Conservation (phyloP, 2,329 filamentous ascomycete genomes). For the Colletotrichum tofieldiae region DNA sequence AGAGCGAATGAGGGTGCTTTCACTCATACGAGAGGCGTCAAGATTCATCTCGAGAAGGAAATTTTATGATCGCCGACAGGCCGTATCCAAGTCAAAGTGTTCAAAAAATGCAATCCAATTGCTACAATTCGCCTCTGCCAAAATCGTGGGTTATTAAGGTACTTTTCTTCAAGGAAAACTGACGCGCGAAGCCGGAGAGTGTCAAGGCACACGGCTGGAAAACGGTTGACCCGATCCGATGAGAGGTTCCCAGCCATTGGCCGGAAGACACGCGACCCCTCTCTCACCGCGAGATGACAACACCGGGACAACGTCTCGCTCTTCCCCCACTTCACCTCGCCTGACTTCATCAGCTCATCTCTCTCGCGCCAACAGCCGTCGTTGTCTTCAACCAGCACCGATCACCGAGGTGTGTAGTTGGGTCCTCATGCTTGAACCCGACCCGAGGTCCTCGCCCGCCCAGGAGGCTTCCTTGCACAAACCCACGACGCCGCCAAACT, state of each 20-base stretch:
- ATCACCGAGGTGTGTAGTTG: no score
- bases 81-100: background rate
- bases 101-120: background rate
- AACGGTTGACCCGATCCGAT: background rate
- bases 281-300: background rate
- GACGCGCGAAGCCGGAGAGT: background rate
- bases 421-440: background rate
- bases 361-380: background rate
- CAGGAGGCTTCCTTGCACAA: background rate
- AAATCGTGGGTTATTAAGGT: background rate
- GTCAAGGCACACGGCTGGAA: background rate
- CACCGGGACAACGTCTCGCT: background rate
- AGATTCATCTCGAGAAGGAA: background rate
- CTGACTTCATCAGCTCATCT: background rate
- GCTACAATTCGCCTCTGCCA: no score
- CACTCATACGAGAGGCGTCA: background rate
- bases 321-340: background rate
- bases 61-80: no score
- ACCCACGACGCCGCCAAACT: background rate
- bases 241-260: background rate
- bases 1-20: background rate
- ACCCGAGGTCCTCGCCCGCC: background rate
- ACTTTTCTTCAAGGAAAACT: background rate
- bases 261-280: background rate
- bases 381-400: background rate